A percentile compares a stretch with the other conserved stretches of the same genome.
These are phyloP conservation scores for Coprinopsis marcescibilis DNA, from an alignment of 768 basidiomycete genomes.

Conservation along the genomic window DNA sequence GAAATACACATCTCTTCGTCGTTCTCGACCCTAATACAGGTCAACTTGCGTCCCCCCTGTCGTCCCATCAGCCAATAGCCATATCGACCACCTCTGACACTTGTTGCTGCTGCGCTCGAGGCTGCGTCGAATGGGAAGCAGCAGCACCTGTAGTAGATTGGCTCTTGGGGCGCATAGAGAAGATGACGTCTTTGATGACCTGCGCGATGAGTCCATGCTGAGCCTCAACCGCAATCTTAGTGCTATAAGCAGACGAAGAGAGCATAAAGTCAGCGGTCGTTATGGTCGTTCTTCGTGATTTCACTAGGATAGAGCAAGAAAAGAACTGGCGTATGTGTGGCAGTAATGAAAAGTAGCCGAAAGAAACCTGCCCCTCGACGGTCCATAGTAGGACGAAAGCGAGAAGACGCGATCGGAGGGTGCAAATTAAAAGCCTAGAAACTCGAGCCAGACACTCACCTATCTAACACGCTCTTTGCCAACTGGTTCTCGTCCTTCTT, in stretches of 20 bases:
- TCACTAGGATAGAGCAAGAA: no score
- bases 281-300: no score
- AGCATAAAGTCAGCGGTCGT: neutral
- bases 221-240: conserved; percentile 83
- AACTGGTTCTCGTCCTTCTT: conserved; percentile 88
- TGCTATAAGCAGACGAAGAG: conserved; percentile 38
- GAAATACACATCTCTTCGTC: no score
- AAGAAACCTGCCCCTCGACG: neutral
- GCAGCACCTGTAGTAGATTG: no score
- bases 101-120: conserved; percentile 11
- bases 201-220: conserved; percentile 94
- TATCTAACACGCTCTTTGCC: conserved; percentile 86
- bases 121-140: no score
- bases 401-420: neutral
- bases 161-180: conserved; percentile 52
- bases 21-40: no score
- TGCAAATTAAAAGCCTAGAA: neutral
- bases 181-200: conserved; percentile 88
- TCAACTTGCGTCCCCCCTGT: no score
- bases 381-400: neutral
- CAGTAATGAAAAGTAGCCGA: no score
- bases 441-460: conserved; percentile 41
- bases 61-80: neutral
- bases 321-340: neutral
- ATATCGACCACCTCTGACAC: neutral